Percentiles rank a stretch among this genome's conserved stretches.
These are phyloP conservation scores for Tricholoma saponaceum DNA, from an alignment of 768 basidiomycete genomes.

Conservation along the genomic window DNA sequence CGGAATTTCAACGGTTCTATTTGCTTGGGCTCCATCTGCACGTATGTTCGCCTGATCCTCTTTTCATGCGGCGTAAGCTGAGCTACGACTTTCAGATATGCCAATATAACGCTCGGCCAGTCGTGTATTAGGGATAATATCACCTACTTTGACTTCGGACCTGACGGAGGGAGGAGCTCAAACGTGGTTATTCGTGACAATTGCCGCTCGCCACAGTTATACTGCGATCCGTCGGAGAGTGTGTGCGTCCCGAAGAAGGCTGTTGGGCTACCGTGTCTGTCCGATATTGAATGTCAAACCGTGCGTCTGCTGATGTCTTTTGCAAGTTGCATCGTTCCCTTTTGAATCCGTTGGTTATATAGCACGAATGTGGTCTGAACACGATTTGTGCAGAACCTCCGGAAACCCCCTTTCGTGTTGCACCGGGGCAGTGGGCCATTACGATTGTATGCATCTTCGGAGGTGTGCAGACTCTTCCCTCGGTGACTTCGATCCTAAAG, in stretches of 20 bases:
- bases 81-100: conserved; percentile 34
- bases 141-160: conserved; percentile 44
- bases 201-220: conserved; percentile 48
- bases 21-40: conserved; percentile 56
- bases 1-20: conserved; percentile 50
- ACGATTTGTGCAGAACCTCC: conserved; percentile 29
- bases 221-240: conserved; percentile 43
- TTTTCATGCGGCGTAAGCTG: conserved; percentile 12
- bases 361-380: conserved; percentile 27
- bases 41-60: conserved; percentile 55
- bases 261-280: conserved; percentile 38
- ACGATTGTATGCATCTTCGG: conserved; percentile 32
- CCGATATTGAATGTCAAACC: conserved; percentile 51
- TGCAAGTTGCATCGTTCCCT: not conserved
- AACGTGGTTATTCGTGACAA: conserved; percentile 56
- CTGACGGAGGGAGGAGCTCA: conserved; percentile 34
- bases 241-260: conserved; percentile 43
- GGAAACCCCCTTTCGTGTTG: conserved; percentile 33
- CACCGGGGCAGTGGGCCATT: conserved; percentile 41
- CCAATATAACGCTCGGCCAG: conserved; percentile 49
- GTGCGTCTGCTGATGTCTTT: conserved; percentile 22
- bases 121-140: conserved; percentile 51
- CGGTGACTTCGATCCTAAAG: not conserved
- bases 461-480: conserved; percentile 25
- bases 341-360: not conserved